Base-by-base conservation (phyloP, 2,329 filamentous ascomycete genomes). In the Cylindrodendrum hubeiense region DNA sequence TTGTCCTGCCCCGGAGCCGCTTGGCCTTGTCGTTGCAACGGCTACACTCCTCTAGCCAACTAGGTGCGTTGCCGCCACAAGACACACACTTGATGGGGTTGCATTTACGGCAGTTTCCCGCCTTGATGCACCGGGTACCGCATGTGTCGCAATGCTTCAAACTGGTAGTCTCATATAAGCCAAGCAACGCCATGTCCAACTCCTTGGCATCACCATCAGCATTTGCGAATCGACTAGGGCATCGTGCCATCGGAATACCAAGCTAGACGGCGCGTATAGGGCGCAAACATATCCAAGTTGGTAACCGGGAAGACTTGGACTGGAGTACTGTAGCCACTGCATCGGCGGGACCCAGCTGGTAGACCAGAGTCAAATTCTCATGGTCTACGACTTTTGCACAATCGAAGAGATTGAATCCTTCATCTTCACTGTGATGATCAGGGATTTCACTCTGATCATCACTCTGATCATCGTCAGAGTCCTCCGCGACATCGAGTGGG, bases 371-470 rank as follows among this genome's bases (percentile, higher is more conserved):
- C 44, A 47, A 47, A 21, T 28, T 47, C 44, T 47, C 22, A 47
- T 47, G 24, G 44, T 28, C 44, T 24, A 47, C 44, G 44, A 47
- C 22, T 28, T 47, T 47, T 47, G 44, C 44, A 24, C 44, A 47
- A 47, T 47, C 44, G 44, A 47, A 47, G 44, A 47, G 44, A 47
- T 28, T 22, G 44, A 47, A 47, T 47, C 44, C 44, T 19, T 47
- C 44, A 26, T 47, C 21, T 28, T 47, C 44, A 47, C 44, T 19
- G 44, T 24, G 24, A 47, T 47, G 44, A 47, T 47, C 44, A 47
- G 44, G 44, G 44, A 47, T 19, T 47, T 41, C 37, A 41, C 37
- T 41, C 37, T 41, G 37, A 41, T 41, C 37, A 41, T 47, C 44
- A 47, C 44, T 47, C 44, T 47, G 44, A 47, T 26, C 21, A 47